Percentiles rank a stretch among this genome's conserved stretches.
Evolutionary conservation across 192 early-diverging fungal genomes (phyloP).

Genomic region (Podila minutissima): DNA sequence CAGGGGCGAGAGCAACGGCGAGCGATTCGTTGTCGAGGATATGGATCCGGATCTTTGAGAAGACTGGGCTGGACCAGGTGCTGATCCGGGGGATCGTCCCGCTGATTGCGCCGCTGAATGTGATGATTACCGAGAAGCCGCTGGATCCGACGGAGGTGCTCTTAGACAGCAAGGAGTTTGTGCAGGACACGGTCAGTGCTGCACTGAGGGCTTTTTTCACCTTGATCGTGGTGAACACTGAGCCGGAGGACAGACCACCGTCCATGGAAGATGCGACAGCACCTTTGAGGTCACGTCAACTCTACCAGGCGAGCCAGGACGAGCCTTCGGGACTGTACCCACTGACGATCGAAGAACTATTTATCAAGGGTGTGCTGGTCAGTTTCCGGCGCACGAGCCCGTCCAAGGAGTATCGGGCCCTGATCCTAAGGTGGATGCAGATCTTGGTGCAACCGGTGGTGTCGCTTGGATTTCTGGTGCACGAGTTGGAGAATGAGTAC

Average conservation of each 20-base stretch:
- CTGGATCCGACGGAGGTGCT: not conserved
- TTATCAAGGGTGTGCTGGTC: conserved; percentile 23
- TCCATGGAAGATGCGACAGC: not conserved
- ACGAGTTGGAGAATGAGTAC: not conserved
- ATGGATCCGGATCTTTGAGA: conserved; percentile 47
- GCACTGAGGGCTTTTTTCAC: conserved; percentile 44
- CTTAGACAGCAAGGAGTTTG: not conserved
- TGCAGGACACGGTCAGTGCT: conserved; percentile 11
- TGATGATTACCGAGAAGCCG: not conserved
- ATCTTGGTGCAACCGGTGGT: conserved; percentile 15
- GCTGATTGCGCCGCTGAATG: conserved; percentile 18
- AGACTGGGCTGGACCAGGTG: conserved; percentile 42
- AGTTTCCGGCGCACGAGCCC: conserved; percentile 20
- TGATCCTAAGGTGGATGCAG: conserved; percentile 21
- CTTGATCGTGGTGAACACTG: conserved; percentile 38
- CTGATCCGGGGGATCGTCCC: conserved; percentile 17
- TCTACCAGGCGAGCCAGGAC: not conserved
- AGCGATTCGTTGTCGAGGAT: conserved; percentile 12
- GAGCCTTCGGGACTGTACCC: no score
- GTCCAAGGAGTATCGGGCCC: conserved; percentile 16
- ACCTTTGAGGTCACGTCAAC: not conserved
- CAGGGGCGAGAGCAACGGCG: not conserved
- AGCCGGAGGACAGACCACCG: conserved; percentile 2
- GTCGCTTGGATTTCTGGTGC: conserved; percentile 8
- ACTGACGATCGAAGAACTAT: conserved; percentile 32